Evolutionary conservation across 2,329 filamentous ascomycete genomes (phyloP).

Genomic region (Xylariaceae sp.): DNA sequence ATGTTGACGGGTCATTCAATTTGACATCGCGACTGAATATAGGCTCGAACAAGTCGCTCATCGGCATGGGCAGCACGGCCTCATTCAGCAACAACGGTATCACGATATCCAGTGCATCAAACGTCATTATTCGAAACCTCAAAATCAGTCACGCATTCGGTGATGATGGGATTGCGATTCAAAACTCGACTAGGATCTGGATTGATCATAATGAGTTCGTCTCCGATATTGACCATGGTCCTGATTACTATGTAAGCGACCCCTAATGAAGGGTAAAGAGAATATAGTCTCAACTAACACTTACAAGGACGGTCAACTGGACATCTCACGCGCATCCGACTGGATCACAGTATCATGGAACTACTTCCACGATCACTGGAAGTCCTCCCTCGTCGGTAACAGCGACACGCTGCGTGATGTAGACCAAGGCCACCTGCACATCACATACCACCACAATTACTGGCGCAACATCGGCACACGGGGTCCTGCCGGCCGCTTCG

Average conservation of each 20-base stretch:
- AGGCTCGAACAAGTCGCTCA: slow-evolving; percentile 12
- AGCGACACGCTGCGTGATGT: slow-evolving; percentile 22
- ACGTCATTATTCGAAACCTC: slow-evolving; percentile 9
- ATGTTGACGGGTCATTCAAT: slow-evolving; percentile 10
- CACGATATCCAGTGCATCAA: slow-evolving; percentile 6
- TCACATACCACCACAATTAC: slow-evolving; percentile 48
- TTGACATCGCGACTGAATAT: slow-evolving; percentile 6
- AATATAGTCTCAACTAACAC: background rate
- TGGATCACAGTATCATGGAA: slow-evolving; percentile 17
- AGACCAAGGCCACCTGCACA: slow-evolving; percentile 40
- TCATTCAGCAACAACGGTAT: slow-evolving; percentile 12
- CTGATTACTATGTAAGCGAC: slow-evolving; percentile 11
- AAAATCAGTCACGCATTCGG: slow-evolving; percentile 11
- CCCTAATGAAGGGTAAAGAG: background rate
- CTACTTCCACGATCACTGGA: slow-evolving; percentile 27
- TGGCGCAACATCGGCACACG: slow-evolving; percentile 43
- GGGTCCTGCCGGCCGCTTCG: slow-evolving; percentile 45
- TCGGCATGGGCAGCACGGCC: slow-evolving; percentile 3
- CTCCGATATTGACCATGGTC: slow-evolving; percentile 13
- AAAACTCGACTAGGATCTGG: slow-evolving; percentile 12
- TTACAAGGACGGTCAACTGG: slow-evolving; percentile 11
- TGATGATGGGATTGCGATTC: slow-evolving; percentile 9
- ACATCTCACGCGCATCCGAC: slow-evolving; percentile 13
- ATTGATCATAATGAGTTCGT: slow-evolving; percentile 14
- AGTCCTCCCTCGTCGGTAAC: slow-evolving; percentile 42